phyloP scores from a whole-genome alignment of 1,139 yeast genomes.

The Taphrina flavorubra region DNA sequence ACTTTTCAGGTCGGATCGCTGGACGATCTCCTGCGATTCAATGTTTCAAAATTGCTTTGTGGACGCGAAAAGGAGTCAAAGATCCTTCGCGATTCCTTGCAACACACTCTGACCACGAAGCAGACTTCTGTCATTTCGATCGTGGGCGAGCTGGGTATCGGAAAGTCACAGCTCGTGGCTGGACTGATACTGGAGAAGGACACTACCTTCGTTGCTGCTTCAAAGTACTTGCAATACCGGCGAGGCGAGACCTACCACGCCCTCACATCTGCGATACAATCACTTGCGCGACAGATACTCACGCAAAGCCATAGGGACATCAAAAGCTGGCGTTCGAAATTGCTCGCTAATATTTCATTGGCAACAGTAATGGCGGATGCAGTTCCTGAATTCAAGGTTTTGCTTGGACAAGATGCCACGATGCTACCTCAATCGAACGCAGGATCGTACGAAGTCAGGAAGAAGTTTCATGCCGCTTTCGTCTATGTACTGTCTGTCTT shows the following conservation, averaged over 20 bases:
- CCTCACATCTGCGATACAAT: conserved; percentile 14
- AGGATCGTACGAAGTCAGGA: conserved; percentile 9
- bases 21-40: conserved; percentile 21
- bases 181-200: not conserved
- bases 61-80: conserved; percentile 23
- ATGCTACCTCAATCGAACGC: not conserved
- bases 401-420: conserved; percentile 9
- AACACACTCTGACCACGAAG: not conserved
- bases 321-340: conserved; percentile 17
- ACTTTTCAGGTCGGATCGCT: conserved; percentile 12
- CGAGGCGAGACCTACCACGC: conserved; percentile 22
- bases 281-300: conserved; percentile 14
- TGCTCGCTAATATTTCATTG: not conserved
- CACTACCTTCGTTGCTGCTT: conserved; percentile 8
- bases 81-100: conserved; percentile 2
- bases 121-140: conserved; percentile 3
- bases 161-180: conserved; percentile 20
- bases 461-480: conserved; percentile 11
- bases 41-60: conserved; percentile 3
- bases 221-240: conserved; percentile 5
- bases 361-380: not conserved
- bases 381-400: conserved; percentile 15
- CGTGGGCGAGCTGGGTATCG: conserved; percentile 18
- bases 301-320: conserved; percentile 3
- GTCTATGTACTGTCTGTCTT: conserved; percentile 11